Conservation (phyloP, 495 filamentous ascomycete genomes). For the Neohortaea acidophila region DNA sequence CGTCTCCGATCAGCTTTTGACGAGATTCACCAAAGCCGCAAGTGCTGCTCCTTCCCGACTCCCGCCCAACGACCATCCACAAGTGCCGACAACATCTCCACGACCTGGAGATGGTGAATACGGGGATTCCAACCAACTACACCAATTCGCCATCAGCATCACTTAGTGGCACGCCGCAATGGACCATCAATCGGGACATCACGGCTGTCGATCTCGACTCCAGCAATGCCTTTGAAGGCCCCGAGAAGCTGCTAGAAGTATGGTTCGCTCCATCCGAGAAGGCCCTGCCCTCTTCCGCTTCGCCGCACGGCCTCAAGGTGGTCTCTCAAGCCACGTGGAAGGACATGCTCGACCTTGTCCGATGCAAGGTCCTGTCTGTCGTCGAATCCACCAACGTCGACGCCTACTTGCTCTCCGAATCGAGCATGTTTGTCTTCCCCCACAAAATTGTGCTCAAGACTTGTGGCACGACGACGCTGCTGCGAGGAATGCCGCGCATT, state of each 20-base stretch:
- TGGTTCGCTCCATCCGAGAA: slow-evolving; percentile 82
- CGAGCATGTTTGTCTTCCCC: slow-evolving; percentile 98
- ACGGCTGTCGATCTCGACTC: slow-evolving; percentile 81
- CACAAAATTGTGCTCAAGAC: slow-evolving; percentile 99
- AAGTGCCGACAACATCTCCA: too few relatives aligned
- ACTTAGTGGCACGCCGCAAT: slow-evolving; percentile 58
- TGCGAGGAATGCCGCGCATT: slow-evolving; percentile 75
- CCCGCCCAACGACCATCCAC: too few relatives aligned
- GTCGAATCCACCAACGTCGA: slow-evolving; percentile 91
- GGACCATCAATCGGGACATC: slow-evolving; percentile 94
- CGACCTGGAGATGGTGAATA: slow-evolving; percentile 60
- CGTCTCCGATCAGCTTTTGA: background rate
- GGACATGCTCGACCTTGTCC: slow-evolving; percentile 91
- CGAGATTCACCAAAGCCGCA: too few relatives aligned
- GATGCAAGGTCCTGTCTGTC: slow-evolving; percentile 94
- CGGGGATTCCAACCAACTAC: slow-evolving; percentile 62
- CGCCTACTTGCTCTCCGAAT: slow-evolving; percentile 94
- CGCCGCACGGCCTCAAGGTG: slow-evolving; percentile 68
- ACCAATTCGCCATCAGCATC: slow-evolving; percentile 67
- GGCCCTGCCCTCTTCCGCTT: slow-evolving; percentile 52
- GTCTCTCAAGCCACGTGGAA: slow-evolving; percentile 80
- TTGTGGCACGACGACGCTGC: slow-evolving; percentile 89
- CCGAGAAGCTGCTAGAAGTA: slow-evolving; percentile 96
- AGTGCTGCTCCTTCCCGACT: too few relatives aligned
- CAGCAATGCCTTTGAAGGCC: slow-evolving; percentile 92